Base-by-base conservation (phyloP, 768 basidiomycete genomes). In the Panaeolus papilionaceus region DNA sequence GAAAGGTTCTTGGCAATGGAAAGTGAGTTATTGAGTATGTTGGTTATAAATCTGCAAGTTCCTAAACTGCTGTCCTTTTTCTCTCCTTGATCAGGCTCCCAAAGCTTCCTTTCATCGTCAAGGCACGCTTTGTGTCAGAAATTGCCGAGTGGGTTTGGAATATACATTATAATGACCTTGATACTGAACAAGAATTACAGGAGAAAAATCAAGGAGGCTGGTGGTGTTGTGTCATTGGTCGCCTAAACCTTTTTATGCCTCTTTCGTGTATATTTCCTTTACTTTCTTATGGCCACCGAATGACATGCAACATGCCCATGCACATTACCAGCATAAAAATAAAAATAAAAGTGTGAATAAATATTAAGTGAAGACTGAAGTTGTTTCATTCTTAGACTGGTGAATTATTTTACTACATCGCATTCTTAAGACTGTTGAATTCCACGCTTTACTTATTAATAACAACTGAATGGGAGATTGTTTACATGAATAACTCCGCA, bases 1-100 rank as follows among this genome's bases (percentile, higher is more conserved):
- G 90, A 73, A 98, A 98, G 82, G 90, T 98, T 70, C 83, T 99
- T 84, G 98, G 96, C 77, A 98, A 96, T 77, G 98, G 98, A 84
- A 80, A 81, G 91, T 93, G 77, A 78, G 92, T 88, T 61, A 23
- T 42, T 65, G 23, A 23, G 16, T 14, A 38, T 66, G 58, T 66
- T 64, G 37, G 26, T 10, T 23, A n/a, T 6, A 51, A 23, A 28
- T 64, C 26, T 18, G 33, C 49, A 14, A 47, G 44, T 54, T 40
- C 40, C 23, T 20, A 38, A 16, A 38, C 66, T 18, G 11, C 9
- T 40, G 14, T 11, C 9, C 14, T 10, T 8, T 39, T 44, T 23
- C 9, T 45, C 63, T 69, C 16, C 2, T 58, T 26, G 45, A 28
- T 58, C n/a, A 92, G 94, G 72, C 87, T 99, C 70, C 94, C 95